Conservation (phyloP, 257 asterid genomes). For the Cinchona pubescens region DNA sequence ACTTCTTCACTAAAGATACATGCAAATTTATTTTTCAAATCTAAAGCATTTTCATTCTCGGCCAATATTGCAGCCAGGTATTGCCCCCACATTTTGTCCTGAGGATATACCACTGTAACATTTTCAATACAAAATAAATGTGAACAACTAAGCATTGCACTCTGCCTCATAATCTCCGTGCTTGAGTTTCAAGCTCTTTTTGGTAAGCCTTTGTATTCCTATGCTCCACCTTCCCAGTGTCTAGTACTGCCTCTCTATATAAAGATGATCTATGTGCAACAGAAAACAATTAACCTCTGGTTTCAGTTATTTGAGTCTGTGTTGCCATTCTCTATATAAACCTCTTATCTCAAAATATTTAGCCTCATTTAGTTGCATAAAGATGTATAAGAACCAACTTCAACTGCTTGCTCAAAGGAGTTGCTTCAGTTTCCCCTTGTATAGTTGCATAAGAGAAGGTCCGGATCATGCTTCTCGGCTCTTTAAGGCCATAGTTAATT, state of each 20-base stretch:
- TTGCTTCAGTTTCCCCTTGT: constrained; percentile 44
- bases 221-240: neutral
- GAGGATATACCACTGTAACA: neutral
- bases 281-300: neutral
- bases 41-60: neutral
- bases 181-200: neutral
- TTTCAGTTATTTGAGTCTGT: neutral
- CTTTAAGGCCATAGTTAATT: constrained; percentile 45
- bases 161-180: neutral
- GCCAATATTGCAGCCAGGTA: neutral
- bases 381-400: constrained; percentile 45
- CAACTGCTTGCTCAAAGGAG: constrained; percentile 49
- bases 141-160: neutral
- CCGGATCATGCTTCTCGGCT: constrained; percentile 53
- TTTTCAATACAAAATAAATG: neutral
- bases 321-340: neutral
- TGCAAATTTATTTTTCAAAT: neutral
- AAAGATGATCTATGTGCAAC: neutral
- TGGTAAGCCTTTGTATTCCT: neutral
- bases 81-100: neutral
- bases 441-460: constrained; percentile 41
- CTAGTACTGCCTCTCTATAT: neutral
- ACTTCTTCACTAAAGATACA: neutral
- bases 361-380: neutral
- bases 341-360: neutral